phyloP scores from a whole-genome alignment of 2,329 filamentous ascomycete genomes.

The Amphichorda felina region DNA sequence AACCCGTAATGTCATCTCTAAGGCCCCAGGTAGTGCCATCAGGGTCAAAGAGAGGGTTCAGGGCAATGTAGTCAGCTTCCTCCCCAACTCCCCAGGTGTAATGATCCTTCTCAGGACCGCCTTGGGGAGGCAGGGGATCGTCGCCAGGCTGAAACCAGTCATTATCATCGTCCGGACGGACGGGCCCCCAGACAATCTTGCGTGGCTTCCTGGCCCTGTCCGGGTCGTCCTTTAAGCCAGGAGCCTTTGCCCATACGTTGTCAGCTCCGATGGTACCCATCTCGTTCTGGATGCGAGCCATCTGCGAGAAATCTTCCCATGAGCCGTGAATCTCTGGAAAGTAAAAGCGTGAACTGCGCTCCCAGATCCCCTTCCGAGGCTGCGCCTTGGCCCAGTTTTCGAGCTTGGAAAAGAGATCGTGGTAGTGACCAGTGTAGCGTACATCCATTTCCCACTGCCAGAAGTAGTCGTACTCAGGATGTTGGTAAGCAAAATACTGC shows the following conservation, averaged over 20 bases:
- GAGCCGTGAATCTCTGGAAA: slow-evolving; percentile 62
- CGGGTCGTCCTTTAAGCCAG: slow-evolving; percentile 27
- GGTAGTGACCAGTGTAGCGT: slow-evolving; percentile 81
- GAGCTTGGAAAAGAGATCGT: slow-evolving; percentile 59
- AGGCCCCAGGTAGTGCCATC: slow-evolving; percentile 78
- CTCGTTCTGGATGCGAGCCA: slow-evolving; percentile 65
- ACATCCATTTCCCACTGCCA: slow-evolving; percentile 97
- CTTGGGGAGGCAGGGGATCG: slow-evolving; percentile 65
- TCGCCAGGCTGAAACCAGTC: slow-evolving; percentile 64
- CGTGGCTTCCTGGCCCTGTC: slow-evolving; percentile 29
- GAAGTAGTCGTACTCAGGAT: slow-evolving; percentile 82
- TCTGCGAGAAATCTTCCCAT: slow-evolving; percentile 67
- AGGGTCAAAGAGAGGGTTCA: slow-evolving; percentile 87
- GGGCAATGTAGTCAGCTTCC: slow-evolving; percentile 81
- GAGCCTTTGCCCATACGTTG: slow-evolving; percentile 51
- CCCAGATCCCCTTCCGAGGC: slow-evolving; percentile 71
- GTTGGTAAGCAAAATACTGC: slow-evolving; percentile 81
- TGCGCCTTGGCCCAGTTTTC: slow-evolving; percentile 59
- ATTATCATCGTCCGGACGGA: slow-evolving; percentile 51
- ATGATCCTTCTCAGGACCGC: slow-evolving; percentile 61
- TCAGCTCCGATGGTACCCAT: slow-evolving; percentile 53
- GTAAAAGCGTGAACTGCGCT: slow-evolving; percentile 69
- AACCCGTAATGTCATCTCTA: slow-evolving; percentile 72
- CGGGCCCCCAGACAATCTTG: slow-evolving; percentile 73
- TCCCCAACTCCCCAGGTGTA: slow-evolving; percentile 83